phyloP scores from a whole-genome alignment of 1,284 basidiomycete species.

The Irpex rosettiformis region DNA sequence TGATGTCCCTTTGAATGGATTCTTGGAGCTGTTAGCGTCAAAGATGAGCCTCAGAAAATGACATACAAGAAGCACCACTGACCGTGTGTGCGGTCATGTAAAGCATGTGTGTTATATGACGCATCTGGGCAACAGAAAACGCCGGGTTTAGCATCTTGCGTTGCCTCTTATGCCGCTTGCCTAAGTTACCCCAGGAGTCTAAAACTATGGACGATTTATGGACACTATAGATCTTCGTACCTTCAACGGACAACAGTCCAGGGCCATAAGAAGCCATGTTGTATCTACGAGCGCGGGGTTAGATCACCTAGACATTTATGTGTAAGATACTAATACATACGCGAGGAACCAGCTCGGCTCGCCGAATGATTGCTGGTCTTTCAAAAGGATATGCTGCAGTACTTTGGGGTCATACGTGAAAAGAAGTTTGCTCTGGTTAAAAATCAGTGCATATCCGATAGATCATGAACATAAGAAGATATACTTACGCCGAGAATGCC shows the following conservation, averaged over 20 bases:
- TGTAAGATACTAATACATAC: slow-evolving; percentile 14
- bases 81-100: slow-evolving; percentile 4
- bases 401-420: slow-evolving; percentile 30
- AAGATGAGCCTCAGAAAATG: not conserved
- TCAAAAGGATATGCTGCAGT: slow-evolving; percentile 36
- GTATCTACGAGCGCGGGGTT: not conserved
- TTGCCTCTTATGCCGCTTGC: slow-evolving; percentile 10
- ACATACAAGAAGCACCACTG: too few relatives aligned
- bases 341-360: slow-evolving; percentile 22
- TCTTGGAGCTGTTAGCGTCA: slow-evolving; percentile 11
- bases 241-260: not conserved
- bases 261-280: not conserved
- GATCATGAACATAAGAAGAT: not conserved
- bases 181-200: too few relatives aligned
- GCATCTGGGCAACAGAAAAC: slow-evolving; percentile 18
- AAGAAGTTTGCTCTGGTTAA: slow-evolving; percentile 11
- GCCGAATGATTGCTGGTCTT: slow-evolving; percentile 33
- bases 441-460: not conserved
- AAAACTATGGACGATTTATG: not conserved
- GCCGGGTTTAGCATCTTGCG: slow-evolving; percentile 16
- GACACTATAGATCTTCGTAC: not conserved
- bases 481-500: not conserved
- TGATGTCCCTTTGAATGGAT: too few relatives aligned
- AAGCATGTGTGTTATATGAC: slow-evolving; percentile 15
- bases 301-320: not conserved